phyloP scores from a whole-genome alignment of 371 early-diverging fungal species.

The Furculomyces boomerangus region DNA sequence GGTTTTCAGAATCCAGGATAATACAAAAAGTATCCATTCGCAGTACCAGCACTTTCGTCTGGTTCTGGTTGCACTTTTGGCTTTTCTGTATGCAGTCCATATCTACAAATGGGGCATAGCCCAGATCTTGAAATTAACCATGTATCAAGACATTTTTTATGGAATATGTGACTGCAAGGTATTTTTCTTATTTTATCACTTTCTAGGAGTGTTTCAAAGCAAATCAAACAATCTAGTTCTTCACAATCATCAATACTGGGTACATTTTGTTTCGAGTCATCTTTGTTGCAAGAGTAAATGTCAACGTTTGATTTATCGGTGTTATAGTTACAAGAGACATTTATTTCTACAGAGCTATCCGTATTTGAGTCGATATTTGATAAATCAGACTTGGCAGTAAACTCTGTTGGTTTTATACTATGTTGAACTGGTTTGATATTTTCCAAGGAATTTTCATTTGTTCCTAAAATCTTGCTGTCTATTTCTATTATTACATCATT shows the following conservation, averaged over 20 bases:
- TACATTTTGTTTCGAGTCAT: too few species aligned
- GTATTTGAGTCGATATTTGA: too few species aligned
- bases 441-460: not conserved
- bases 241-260: not conserved
- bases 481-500: not conserved
- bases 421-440: not conserved
- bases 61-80: not conserved
- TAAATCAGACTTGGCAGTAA: too few species aligned
- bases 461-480: not conserved
- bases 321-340: too few species aligned
- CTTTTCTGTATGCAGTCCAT: not conserved
- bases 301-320: too few species aligned
- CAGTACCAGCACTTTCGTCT: too few species aligned
- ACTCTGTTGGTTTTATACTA: not conserved
- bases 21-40: too few species aligned
- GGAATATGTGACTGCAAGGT: conserved; percentile 1
- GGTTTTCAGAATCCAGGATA: too few species aligned
- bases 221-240: conserved; percentile 1
- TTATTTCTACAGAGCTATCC: too few species aligned
- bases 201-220: not conserved
- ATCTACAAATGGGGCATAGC: conserved; percentile 3
- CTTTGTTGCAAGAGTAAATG: too few species aligned
- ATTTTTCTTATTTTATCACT: not conserved
- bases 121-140: not conserved
- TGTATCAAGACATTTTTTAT: not conserved